Evolutionary conservation across 148 eudicot genomes (phyloP), one percentile per base, ranked within the genome.

Genomic region (Simmondsia chinensis): DNA sequence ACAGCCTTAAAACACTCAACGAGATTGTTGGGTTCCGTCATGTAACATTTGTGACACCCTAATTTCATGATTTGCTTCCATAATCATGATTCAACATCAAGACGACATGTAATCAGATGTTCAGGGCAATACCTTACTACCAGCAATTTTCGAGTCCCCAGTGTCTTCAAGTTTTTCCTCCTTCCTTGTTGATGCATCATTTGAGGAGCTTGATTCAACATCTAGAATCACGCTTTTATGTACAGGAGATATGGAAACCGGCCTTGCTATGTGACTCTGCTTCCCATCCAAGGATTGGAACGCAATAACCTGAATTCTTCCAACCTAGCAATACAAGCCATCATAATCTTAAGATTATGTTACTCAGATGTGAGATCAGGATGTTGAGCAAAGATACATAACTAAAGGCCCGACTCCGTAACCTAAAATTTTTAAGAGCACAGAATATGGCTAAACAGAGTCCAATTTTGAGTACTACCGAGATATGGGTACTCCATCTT

Each of bases 241-340:
- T 34, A 47, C 69, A 64, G 89, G 81, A 60, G 86, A 55, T 20
- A 83, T 31, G 54, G 94, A 58, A 17, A 75, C 37, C 28, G 96
- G 82, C 63, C 46, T 75, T 19, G 69, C 29, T 32, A 43, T 43
- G 36, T 73, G 79, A 48, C 45, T 72, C 53, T 82, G 94, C 70
- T 72, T 75, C 39, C 99, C 99, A 56, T 82, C 96, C 68, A 71
- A 57, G 52, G 99, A 93, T 57, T 93, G 99, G 60, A 93, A 93
- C 39, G 99, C 99, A 65, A 77, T 82, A 26, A 87, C 99, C 74
- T 93, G 99, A 48, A 93, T 83, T 68, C 87, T 75, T 55, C 99
- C 99, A 26, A 75, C 96, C 99, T 93, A 63, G 13, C n/a, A n/a
- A n/a, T n/a, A n/a, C n/a, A n/a, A n/a, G n/a, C n/a, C n/a, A n/a